Evolutionary conservation across 163 green algal species (phyloP).

Genomic region (Trebouxia gelatinosa): DNA sequence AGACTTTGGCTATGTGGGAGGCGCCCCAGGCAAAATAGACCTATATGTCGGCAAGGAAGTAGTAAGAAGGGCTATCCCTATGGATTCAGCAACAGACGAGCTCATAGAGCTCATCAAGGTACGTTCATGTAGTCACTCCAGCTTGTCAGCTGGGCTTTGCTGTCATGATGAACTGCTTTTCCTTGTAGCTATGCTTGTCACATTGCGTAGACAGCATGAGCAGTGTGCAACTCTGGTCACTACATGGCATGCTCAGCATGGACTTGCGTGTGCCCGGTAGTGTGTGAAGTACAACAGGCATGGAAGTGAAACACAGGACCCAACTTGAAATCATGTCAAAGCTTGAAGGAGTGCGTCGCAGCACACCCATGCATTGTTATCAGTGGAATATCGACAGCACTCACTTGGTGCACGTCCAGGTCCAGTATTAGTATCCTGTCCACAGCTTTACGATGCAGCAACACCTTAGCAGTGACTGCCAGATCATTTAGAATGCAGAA

Average conservation of each 20-base stretch:
- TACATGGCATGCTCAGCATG: background rate
- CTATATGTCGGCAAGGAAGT: slow-evolving; percentile 99
- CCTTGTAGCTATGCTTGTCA: background rate
- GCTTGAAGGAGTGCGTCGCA: too few relatives aligned
- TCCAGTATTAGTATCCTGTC: slow-evolving; percentile 76
- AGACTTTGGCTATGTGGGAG: slow-evolving; percentile 86
- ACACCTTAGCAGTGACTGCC: slow-evolving; percentile 61
- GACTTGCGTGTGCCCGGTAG: too few relatives aligned
- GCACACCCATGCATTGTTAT: too few relatives aligned
- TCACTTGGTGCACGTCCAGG: slow-evolving; percentile 86
- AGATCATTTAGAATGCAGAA: slow-evolving; percentile 95
- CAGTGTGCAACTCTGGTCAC: background rate
- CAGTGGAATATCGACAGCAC: too few relatives aligned
- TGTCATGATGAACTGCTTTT: background rate
- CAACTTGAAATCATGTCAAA: too few relatives aligned
- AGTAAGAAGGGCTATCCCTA: slow-evolving; percentile 67
- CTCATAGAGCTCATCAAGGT: slow-evolving; percentile 98
- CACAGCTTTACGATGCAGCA: slow-evolving; percentile 61
- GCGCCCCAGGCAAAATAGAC: slow-evolving; percentile 97
- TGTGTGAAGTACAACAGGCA: too few relatives aligned
- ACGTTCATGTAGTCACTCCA: background rate
- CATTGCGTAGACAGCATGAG: background rate
- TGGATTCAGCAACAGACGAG: slow-evolving; percentile 75
- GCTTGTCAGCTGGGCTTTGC: background rate
- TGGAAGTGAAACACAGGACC: too few relatives aligned